A percentile compares a stretch with the other conserved stretches of the same genome.
phyloP scores from a whole-genome alignment of 1,284 basidiomycete genomes.

The Puccinia hordei region DNA sequence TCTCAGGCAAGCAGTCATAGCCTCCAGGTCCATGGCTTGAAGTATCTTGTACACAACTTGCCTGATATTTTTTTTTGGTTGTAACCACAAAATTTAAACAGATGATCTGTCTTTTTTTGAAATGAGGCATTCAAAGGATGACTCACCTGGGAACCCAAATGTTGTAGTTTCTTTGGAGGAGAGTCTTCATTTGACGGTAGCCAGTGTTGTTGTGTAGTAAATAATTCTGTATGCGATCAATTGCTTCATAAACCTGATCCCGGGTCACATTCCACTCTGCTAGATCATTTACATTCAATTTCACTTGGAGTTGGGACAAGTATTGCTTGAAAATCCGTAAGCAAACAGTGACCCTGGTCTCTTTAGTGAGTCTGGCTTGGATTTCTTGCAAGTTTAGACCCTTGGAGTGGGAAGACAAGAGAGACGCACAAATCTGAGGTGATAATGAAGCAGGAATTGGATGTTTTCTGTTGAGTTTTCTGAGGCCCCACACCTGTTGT shows the following conservation, averaged over 20 bases:
- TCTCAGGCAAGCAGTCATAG: neutral
- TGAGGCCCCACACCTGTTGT: neutral
- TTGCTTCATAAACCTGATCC: neutral
- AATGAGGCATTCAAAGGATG: neutral
- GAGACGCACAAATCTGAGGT: neutral
- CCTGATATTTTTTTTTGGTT: too few species aligned
- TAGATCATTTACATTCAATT: neutral
- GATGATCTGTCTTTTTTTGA: neutral
- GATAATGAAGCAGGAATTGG: neutral
- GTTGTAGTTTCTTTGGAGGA: slow-evolving; percentile 1
- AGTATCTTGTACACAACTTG: slow-evolving; percentile 12
- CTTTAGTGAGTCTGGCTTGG: neutral
- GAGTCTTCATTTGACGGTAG: neutral
- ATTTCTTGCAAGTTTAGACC: neutral
- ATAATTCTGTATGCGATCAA: neutral
- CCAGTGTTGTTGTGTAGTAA: neutral
- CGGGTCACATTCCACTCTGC: neutral
- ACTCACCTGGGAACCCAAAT: neutral
- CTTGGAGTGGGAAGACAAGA: neutral
- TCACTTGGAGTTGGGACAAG: neutral
- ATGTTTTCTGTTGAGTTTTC: neutral
- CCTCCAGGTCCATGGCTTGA: neutral
- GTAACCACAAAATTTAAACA: neutral
- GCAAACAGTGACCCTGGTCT: neutral
- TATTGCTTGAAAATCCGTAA: neutral